Conservation (phyloP, 2,329 filamentous ascomycete genomes). For the Polychaeton citri region DNA sequence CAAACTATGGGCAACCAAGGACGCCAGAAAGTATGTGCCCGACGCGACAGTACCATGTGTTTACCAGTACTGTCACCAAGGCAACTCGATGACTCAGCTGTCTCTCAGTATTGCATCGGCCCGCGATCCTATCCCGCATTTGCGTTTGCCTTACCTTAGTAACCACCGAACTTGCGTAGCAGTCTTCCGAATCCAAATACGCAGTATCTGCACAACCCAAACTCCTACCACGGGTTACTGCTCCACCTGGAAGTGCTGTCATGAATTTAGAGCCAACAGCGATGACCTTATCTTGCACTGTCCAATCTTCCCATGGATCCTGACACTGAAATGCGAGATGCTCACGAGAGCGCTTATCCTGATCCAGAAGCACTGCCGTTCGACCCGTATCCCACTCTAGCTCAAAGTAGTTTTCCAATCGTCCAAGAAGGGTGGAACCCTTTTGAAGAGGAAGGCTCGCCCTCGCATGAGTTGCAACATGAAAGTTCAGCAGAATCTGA, state of each 20-base stretch:
- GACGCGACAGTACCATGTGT: background rate
- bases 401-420: background rate
- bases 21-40: too few species aligned
- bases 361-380: background rate
- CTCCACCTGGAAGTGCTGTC: too few species aligned
- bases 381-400: background rate
- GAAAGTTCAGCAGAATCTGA: conserved; percentile 17
- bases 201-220: too few species aligned
- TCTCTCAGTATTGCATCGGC: background rate
- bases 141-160: too few species aligned
- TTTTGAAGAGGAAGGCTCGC: background rate
- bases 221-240: too few species aligned
- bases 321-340: background rate
- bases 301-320: too few species aligned
- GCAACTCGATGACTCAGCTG: background rate
- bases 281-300: too few species aligned
- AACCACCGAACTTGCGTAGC: too few species aligned
- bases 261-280: too few species aligned
- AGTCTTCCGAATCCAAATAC: too few species aligned
- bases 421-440: background rate
- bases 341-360: background rate
- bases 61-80: background rate
- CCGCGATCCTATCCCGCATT: too few species aligned
- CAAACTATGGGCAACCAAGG: too few species aligned
- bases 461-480: background rate